Evolutionary conservation across 1,284 basidiomycete species (phyloP).

Genomic region (Anthracocystis walkeri): DNA sequence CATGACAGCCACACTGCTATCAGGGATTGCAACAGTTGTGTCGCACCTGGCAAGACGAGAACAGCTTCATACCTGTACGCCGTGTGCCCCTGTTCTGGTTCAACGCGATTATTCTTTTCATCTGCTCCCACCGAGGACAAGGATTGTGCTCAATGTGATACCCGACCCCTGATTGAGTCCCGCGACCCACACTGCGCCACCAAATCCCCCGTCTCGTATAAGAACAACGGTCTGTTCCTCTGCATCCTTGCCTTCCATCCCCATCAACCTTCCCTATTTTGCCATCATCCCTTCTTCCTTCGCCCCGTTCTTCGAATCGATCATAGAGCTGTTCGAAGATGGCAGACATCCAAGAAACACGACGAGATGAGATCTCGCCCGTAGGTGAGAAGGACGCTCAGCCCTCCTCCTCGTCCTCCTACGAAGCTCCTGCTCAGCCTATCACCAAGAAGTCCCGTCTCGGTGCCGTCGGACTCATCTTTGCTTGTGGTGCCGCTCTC

Average conservation of each 20-base stretch:
- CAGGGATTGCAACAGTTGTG: too few species aligned
- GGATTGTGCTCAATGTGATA: neutral
- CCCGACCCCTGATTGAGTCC: neutral
- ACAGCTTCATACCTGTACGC: neutral
- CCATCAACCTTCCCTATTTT: neutral
- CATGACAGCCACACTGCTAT: too few species aligned
- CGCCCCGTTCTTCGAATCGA: neutral
- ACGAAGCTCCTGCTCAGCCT: constrained; percentile 21
- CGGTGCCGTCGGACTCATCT: constrained; percentile 51
- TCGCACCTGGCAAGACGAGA: too few species aligned
- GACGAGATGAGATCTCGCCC: constrained; percentile 16
- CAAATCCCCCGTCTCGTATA: neutral
- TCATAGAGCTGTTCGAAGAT: too few species aligned
- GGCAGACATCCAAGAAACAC: constrained; percentile 23
- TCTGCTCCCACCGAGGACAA: neutral
- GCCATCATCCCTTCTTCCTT: neutral
- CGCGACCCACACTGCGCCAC: constrained; percentile 2
- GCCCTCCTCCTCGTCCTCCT: neutral
- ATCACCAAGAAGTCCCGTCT: constrained; percentile 31
- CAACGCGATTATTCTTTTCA: neutral
- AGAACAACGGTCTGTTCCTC: neutral
- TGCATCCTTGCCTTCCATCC: neutral
- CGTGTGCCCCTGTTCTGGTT: too few species aligned
- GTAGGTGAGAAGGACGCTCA: constrained; percentile 21
- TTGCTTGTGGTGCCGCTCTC: constrained; percentile 64